These are phyloP conservation scores for Colletotrichum limetticola DNA, from an alignment of 2,329 filamentous ascomycete species.

Conservation along the genomic window DNA sequence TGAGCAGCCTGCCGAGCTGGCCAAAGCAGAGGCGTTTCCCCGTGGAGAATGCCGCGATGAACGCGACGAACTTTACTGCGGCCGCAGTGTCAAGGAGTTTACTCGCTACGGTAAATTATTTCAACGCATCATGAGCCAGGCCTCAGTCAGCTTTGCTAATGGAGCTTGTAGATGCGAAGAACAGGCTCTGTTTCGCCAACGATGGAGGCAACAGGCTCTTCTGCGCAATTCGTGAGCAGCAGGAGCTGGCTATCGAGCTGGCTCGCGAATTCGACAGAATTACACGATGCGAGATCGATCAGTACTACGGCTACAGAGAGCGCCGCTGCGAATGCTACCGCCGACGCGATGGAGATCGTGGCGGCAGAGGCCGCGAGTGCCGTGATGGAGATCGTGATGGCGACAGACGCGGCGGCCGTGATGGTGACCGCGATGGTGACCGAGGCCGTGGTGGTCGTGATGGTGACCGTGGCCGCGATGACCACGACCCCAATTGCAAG, in stretches of 20 bases:
- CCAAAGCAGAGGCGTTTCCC: constrained; percentile 14
- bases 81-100: constrained; percentile 23
- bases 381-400: constrained; percentile 6
- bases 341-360: constrained; percentile 10
- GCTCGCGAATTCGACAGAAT: constrained; percentile 19
- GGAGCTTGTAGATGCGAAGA: constrained; percentile 6
- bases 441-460: constrained; percentile 10
- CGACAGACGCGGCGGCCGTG: neutral
- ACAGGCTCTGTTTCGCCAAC: constrained; percentile 10
- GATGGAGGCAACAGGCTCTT: constrained; percentile 24
- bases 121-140: neutral
- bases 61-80: constrained; percentile 28
- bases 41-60: constrained; percentile 21
- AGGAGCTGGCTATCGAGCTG: constrained; percentile 9
- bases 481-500: constrained; percentile 24
- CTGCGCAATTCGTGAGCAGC: constrained; percentile 31
- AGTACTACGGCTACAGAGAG: constrained; percentile 17
- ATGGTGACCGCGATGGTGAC: constrained; percentile 4
- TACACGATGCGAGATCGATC: constrained; percentile 8
- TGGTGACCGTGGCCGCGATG: constrained; percentile 3
- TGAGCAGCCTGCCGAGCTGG: constrained; percentile 17
- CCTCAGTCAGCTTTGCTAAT: neutral
- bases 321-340: constrained; percentile 29
- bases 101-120: constrained; percentile 13
- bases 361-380: constrained; percentile 11